These are phyloP conservation scores for Yamadazyma ubonensis DNA, from an alignment of 805 yeast species.

Conservation along the genomic window DNA sequence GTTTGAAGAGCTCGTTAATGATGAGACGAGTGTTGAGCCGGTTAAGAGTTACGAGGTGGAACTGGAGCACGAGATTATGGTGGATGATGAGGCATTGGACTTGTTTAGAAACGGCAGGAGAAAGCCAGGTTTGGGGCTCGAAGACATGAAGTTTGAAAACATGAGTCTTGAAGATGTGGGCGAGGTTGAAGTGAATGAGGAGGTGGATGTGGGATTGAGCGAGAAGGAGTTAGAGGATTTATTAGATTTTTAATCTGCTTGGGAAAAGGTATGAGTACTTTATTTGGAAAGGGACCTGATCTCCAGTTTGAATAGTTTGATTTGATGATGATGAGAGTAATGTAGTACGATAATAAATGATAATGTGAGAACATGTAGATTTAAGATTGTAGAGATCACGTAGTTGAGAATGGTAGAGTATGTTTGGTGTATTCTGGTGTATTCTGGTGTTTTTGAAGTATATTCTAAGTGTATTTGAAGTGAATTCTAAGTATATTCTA, in stretches of 20 bases:
- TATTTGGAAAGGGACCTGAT: too few relatives aligned
- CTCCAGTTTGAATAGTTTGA: background rate
- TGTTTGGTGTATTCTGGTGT: too few relatives aligned
- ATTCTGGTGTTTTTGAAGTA: too few relatives aligned
- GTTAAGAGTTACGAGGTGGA: constrained; percentile 12
- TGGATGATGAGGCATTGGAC: constrained; percentile 12
- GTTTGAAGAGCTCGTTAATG: constrained; percentile 19
- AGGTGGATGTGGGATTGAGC: constrained; percentile 30
- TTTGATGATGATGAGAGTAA: too few relatives aligned
- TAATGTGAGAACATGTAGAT: too few relatives aligned
- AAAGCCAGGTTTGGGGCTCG: background rate
- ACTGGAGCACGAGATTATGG: constrained; percentile 1
- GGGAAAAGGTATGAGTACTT: too few relatives aligned
- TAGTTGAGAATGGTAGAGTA: too few relatives aligned
- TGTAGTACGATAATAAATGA: too few relatives aligned
- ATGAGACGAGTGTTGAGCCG: constrained; percentile 20
- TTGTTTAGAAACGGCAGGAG: constrained; percentile 8
- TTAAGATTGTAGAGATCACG: too few relatives aligned
- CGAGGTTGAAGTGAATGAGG: constrained; percentile 9
- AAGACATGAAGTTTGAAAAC: constrained; percentile 9
- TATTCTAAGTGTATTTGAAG: too few relatives aligned
- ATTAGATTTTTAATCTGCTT: constrained; percentile 34
- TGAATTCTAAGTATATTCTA: too few relatives aligned
- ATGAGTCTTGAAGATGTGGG: constrained; percentile 14
- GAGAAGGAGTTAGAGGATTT: constrained; percentile 34